phyloP scores from a whole-genome alignment of 164 flowering plant species.

The Vitis rupestris region DNA sequence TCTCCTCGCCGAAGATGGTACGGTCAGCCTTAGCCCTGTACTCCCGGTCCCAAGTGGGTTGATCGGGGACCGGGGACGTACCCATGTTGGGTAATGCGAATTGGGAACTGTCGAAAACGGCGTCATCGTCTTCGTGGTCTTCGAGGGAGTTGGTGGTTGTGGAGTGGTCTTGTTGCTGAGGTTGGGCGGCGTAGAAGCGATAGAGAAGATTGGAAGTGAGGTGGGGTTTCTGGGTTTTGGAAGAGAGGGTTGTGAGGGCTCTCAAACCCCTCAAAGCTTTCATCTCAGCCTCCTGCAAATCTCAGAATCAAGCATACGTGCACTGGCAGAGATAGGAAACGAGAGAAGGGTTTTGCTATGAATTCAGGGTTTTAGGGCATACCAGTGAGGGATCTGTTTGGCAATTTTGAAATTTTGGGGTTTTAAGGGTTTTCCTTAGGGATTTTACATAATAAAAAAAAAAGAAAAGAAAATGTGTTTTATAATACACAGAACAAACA shows the following conservation, averaged over 20 bases:
- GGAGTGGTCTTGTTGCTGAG: conserved; percentile 27
- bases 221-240: conserved; percentile 15
- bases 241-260: conserved; percentile 22
- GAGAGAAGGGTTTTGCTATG: no score
- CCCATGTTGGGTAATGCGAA: conserved; percentile 33
- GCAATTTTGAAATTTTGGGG: no score
- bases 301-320: no score
- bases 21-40: conserved; percentile 56
- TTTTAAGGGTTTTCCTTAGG: no score
- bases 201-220: conserved; percentile 17
- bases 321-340: no score
- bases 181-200: conserved; percentile 53
- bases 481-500: no score
- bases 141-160: conserved; percentile 8
- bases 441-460: no score
- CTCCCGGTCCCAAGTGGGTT: conserved; percentile 60
- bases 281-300: conserved; percentile 8
- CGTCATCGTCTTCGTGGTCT: conserved; percentile 23
- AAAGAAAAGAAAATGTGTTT: no score
- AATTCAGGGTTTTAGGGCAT: no score
- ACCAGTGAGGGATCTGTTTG: no score
- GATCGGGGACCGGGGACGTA: neutral
- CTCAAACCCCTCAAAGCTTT: conserved; percentile 35
- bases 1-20: conserved; percentile 41
- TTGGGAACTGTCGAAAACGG: conserved; percentile 63